Percentiles rank a stretch among this genome's conserved stretches.
Evolutionary conservation across 768 basidiomycete genomes (phyloP).

Genomic region (Suillus cothurnatus): DNA sequence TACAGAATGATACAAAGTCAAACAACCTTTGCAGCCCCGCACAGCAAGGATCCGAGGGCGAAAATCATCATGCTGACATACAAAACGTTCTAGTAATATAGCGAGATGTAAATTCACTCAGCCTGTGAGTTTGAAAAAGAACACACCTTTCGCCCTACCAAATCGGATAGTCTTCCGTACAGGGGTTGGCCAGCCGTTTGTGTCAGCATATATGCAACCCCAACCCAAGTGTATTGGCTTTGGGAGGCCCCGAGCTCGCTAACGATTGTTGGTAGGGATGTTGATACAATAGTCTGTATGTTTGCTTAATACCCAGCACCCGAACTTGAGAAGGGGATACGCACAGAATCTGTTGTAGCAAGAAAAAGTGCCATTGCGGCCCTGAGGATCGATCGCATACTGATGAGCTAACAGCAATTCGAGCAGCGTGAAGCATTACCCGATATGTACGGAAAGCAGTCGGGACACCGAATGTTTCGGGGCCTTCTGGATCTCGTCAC

Average conservation of each 20-base stretch:
- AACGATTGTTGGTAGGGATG: slow-evolving; percentile 79
- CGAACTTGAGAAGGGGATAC: slow-evolving; percentile 26
- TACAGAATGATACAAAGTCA: slow-evolving; percentile 18
- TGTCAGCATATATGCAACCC: slow-evolving; percentile 81
- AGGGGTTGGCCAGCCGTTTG: slow-evolving; percentile 86
- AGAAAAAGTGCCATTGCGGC: slow-evolving; percentile 82
- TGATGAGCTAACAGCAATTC: slow-evolving; percentile 16
- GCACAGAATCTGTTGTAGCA: slow-evolving; percentile 83
- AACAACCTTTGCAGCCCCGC: slow-evolving; percentile 69
- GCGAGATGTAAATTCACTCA: slow-evolving; percentile 8
- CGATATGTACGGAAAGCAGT: slow-evolving; percentile 67
- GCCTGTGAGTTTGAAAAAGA: slow-evolving; percentile 11
- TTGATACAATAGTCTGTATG: slow-evolving; percentile 71
- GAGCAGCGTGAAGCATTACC: slow-evolving; percentile 42
- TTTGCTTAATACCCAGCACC: slow-evolving; percentile 12
- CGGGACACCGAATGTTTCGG: slow-evolving; percentile 50
- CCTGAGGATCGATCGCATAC: slow-evolving; percentile 37
- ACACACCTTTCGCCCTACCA: slow-evolving; percentile 75
- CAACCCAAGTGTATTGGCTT: slow-evolving; percentile 84
- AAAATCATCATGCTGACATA: slow-evolving; percentile 77
- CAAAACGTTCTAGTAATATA: slow-evolving; percentile 54
- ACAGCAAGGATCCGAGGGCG: slow-evolving; percentile 75
- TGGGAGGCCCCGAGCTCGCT: slow-evolving; percentile 67
- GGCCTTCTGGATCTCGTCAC: slow-evolving; percentile 18
- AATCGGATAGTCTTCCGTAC: slow-evolving; percentile 79